These are phyloP conservation scores for Beta vulgaris DNA, from an alignment of 148 eudicot genomes.

Conservation along the genomic window DNA sequence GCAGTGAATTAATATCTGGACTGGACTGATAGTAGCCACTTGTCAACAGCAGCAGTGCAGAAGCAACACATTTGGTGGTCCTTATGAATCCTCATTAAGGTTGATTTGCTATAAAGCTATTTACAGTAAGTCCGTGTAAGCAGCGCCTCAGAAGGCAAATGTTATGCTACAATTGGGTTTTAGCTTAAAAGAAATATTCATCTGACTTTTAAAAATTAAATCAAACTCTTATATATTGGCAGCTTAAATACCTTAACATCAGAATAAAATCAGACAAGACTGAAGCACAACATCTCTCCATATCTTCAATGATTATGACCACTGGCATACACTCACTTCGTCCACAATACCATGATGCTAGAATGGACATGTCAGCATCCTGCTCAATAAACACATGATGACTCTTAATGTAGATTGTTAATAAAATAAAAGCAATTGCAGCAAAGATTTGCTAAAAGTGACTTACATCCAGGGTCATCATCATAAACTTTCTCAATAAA, in stretches of 20 bases:
- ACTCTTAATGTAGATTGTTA: constrained; percentile 6
- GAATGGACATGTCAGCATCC: constrained; percentile 79
- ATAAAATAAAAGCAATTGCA: neutral
- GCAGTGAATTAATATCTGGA: neutral
- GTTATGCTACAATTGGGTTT: neutral
- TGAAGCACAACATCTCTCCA: constrained; percentile 81
- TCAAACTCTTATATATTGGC: neutral
- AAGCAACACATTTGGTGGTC: neutral
- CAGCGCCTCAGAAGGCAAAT: neutral
- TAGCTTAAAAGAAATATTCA: neutral
- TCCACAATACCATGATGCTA: constrained; percentile 83
- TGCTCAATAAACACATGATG: constrained; percentile 28
- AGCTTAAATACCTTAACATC: constrained; percentile 62
- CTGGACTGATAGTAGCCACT: neutral
- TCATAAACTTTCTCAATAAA: constrained; percentile 58
- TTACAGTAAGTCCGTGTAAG: neutral
- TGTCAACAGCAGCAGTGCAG: neutral
- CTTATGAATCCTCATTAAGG: neutral
- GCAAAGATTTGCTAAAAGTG: neutral
- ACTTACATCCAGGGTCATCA: constrained; percentile 62
- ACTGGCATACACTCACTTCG: constrained; percentile 56
- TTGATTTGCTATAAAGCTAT: neutral
- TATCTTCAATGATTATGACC: constrained; percentile 78
- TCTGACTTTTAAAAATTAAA: neutral
- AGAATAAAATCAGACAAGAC: constrained; percentile 74